Evolutionary conservation across 2,329 filamentous ascomycete species (phyloP), one percentile per base, ranked within the genome.

Genomic region (Aotearoamyces nothofagi): DNA sequence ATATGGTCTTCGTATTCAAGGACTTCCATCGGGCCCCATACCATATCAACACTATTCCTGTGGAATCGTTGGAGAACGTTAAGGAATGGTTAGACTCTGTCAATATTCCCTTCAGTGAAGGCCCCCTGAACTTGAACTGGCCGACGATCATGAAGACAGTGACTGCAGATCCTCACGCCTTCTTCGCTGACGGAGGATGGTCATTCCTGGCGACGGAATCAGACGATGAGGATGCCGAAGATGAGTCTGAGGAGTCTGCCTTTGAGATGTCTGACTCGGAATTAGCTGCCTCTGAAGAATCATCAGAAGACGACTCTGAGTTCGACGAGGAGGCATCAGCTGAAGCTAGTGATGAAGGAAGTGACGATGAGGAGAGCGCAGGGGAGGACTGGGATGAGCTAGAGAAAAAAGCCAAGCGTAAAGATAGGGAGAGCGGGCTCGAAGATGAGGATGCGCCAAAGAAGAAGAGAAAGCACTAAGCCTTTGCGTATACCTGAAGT

Each of bases 141-240:
- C 79, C 81, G 8, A 93, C 86, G 10, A 98, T 98, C 50, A 98
- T 98, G 84, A 98, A 98, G 66, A 98, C 90, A 0, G 86, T 98
- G 15, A 87, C 80, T 12, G 76, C 79, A 19, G 86, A 98, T 50
- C 82, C 90, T 2, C 87, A 98, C 50, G 72, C 78, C 43, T 98
- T 98, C 70, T 98, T 94, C 54, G 71, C 67, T 4, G 87, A 96
- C 39, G 90, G 92, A 17, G 90, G 90, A 25, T 98, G 90, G 90
- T 78, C 73, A 2, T 96, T 98, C 68, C 54, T 98, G 34, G 75
- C 77, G 30, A 77, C 77, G 19, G 87, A 94, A 34, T 84, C 78
- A 1, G 90, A 96, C 46, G 81, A 79, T 9, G 84, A 93, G 39
- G 81, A 69, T 24, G 70, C 60, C 1, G 75, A 72, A 1, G 75